Evolutionary conservation across 2,329 filamentous ascomycete genomes (phyloP), one percentile per base, ranked within the genome.

Genomic region (Aschersonia sp.): DNA sequence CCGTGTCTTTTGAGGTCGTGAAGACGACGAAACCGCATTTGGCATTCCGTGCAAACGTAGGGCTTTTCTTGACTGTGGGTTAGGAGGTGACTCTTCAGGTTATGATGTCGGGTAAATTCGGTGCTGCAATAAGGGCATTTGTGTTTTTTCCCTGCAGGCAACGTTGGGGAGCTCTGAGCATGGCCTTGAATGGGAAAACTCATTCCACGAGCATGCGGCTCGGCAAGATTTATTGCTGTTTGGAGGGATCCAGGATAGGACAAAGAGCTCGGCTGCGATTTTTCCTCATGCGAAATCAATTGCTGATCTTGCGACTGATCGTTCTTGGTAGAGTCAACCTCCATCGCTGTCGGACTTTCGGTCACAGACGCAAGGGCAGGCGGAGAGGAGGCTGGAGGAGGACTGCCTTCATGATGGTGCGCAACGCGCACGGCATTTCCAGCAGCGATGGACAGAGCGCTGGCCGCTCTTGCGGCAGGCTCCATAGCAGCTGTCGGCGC

Each of bases 61-160:
- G 92, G 92, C 66, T 98, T 98, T 65, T 98, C 92, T 71, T 98
- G 90, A 58, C 89, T 95, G 65, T 97, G 92, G 0, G 92, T 97
- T 61, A 98, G 77, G 49, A 98, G 76, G 67, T 98, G 92, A 56
- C 88, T 95, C 68, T 97, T 98, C 31, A 97, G 76, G 59, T 98
- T 97, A 62, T 97, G 92, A 61, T 97, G 92, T 43, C 92, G 80
- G 31, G 92, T 98, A 56, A 98, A 98, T 59, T 95, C 92, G 5
- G 92, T 95, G 40, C 87, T 80, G 71, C 92, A 98, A 63, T 94
- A 95, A 1, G 87, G 90, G 60, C 92, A 98, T 64, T 92, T 94
- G 69, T 98, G 90, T 59, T 92, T 90, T 68, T 95, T 95, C 46
- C 77, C 74, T 12, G 57, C 57, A 2, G 67, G 66, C 30, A 81